Percentiles rank a stretch among this genome's conserved stretches.
Conservation (phyloP, 352 stramenopile genomes). For the Pythium rhizo-oryzae region DNA sequence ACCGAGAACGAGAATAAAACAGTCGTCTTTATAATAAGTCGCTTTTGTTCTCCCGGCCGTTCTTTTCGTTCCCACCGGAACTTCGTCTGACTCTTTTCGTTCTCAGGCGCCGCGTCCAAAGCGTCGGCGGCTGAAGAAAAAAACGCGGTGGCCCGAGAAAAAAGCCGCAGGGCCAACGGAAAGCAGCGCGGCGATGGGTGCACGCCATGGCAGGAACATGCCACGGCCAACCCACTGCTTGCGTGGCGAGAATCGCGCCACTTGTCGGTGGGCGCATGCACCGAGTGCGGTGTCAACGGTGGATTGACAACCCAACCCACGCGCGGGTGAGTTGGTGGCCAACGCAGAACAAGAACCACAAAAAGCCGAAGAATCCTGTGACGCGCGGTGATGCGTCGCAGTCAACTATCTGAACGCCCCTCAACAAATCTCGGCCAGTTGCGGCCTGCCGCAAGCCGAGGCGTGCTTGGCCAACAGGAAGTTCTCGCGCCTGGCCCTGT, state of each 20-base stretch:
- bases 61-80: not conserved
- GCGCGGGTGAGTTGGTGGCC: not conserved
- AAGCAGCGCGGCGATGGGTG: not conserved
- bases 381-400: constrained; percentile 10
- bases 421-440: not conserved
- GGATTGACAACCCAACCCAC: not conserved
- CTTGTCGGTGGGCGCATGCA: not conserved
- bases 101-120: not conserved
- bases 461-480: not conserved
- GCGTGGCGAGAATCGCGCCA: not conserved
- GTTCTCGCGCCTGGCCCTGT: not conserved
- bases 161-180: not conserved
- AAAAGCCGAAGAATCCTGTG: constrained; percentile 3
- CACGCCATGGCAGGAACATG: not conserved
- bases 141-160: not conserved
- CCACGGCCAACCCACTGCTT: not conserved
- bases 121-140: not conserved
- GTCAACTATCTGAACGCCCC: constrained; percentile 17
- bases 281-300: not conserved
- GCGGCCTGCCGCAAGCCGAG: not conserved
- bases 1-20: not conserved
- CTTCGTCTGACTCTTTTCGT: constrained; percentile 9
- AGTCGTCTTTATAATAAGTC: constrained; percentile 2
- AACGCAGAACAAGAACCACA: constrained; percentile 10
- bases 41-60: not conserved